Evolutionary conservation across 2,329 filamentous ascomycete species (phyloP), one percentile per base, ranked within the genome.

Genomic region (Plenodomus tracheiphilus): DNA sequence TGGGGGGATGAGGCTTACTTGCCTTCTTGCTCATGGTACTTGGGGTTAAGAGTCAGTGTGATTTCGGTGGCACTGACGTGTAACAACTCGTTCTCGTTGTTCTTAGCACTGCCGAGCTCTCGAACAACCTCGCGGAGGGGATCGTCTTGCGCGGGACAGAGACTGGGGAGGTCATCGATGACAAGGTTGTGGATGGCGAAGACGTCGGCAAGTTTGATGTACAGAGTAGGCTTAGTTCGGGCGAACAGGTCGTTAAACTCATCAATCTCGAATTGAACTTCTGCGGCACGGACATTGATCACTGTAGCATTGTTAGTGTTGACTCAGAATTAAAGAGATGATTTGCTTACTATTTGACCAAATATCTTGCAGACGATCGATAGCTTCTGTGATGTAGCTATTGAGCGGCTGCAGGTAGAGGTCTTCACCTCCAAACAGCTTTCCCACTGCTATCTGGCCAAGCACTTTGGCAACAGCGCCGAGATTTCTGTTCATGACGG

Each of bases 181-280:
- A 97, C 83, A 18, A 97, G 81, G 56, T 87, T 91, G 74, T 99
- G 95, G 50, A 99, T 93, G 41, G 93, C 89, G 71, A 99, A 97
- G 48, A 99, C 92, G 70, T 99, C 94, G 15, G 89, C 84, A 84
- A 99, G 93, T 77, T 99, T 99, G 78, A 99, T 96, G 77, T 97
- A 99, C n/a, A 99, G 80, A 0, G 93, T 97, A 6, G 94, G 94
- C 74, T 96, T 96, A 56, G 91, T 94, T 71, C 95, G 92, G 47
- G 93, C 89, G 69, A 97, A 97, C 6, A 99, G 81, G 67, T 99
- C 94, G 69, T 97, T 97, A 82, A 94, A 99, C 71, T 97, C 94
- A 69, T 99, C 94, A 69, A 99, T 97, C 72, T 97, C 92, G 68
- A 97, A 99, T 19, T 94, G 94, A 43, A 85, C 82, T 73, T 99